These are phyloP conservation scores for Didymella glomerata DNA, from an alignment of 2,329 filamentous ascomycete species.

Conservation along the genomic window DNA sequence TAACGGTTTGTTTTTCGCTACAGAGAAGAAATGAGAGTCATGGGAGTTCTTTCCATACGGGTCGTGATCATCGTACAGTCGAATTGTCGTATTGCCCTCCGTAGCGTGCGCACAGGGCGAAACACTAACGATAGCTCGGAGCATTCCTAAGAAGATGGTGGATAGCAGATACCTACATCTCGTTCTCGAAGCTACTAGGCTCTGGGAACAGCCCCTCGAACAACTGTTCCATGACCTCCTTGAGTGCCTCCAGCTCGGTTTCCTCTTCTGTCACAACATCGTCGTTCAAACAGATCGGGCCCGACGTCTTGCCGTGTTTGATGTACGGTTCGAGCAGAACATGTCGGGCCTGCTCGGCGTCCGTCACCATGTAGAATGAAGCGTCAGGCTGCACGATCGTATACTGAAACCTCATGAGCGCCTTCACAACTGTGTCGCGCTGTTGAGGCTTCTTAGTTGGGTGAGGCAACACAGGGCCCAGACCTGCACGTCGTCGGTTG, in stretches of 20 bases:
- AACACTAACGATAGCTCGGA: background rate
- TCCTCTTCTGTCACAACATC: background rate
- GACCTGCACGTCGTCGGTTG: slow-evolving; percentile 46
- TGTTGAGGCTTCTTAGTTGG: slow-evolving; percentile 41
- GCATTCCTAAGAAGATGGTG: background rate
- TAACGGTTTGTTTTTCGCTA: background rate
- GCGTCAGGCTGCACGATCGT: slow-evolving; percentile 54
- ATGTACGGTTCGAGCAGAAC: slow-evolving; percentile 51
- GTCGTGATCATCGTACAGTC: background rate
- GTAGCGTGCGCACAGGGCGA: background rate
- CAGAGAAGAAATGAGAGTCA: background rate
- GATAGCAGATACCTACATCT: background rate
- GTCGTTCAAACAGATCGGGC: slow-evolving; percentile 56
- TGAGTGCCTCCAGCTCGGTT: background rate
- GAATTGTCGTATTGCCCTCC: background rate
- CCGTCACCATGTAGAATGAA: slow-evolving; percentile 56
- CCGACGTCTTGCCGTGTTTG: slow-evolving; percentile 45
- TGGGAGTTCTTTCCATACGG: background rate
- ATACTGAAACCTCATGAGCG: slow-evolving; percentile 55
- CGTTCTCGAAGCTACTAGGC: background rate
- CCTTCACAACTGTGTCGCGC: slow-evolving; percentile 49
- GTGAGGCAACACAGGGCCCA: slow-evolving; percentile 52
- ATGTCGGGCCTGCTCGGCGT: slow-evolving; percentile 54
- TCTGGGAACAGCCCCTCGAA: background rate
- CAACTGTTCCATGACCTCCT: background rate